Base-by-base conservation (phyloP, 768 basidiomycete genomes). In the Cyclocybe aegerita region DNA sequence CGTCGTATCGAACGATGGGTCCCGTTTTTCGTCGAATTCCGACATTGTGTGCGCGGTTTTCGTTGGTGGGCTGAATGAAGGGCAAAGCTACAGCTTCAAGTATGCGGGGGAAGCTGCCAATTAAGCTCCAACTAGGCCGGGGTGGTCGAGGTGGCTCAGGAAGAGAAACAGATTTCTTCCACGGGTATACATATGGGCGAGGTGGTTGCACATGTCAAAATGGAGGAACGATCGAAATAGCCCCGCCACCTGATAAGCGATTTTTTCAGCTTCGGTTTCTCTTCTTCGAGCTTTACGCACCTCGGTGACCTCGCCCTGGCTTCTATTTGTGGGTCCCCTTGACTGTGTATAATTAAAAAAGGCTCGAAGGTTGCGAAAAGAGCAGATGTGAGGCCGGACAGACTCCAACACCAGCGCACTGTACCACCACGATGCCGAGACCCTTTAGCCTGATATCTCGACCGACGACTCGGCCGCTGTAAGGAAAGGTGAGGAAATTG, bases 1-100 rank as follows among this genome's bases (percentile, higher is more conserved):
- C 35, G 60, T 51, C 36, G 60, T 62, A 15, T 60, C 60, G 30
- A 64, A 16, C 5, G 55, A 36, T 9, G 54, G 36, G 29, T 59
- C 42, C 32, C 48, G 50, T 50, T 60, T 59, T 39, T 56, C 53
- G 46, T 65, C 52, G 31, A 39, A 29, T 9, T 55, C 55, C 16
- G 60, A 48, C 54, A 60, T 66, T 38, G 53, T 41, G 30, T n/a
- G 33, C 36, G 54, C 49, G 36, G 48, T 43, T 10, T 29, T 49
- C 31, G 50, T 52, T 37, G 40, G 46, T 35, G 47, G 46, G 9
- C n/a, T 8, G 17, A 38, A 14, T 12, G 44, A 9, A 14, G 14
- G 30, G 14, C 35, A 38, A 50, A 57, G 48, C 50, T 37, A 17
- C 31, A 37, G 37, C 48, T 39, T 41, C 38, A 44, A 36, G 45